Percentiles rank a stretch among this genome's conserved stretches.
Evolutionary conservation across 148 eudicot species (phyloP).

Genomic region (Suaeda aralocaspica): DNA sequence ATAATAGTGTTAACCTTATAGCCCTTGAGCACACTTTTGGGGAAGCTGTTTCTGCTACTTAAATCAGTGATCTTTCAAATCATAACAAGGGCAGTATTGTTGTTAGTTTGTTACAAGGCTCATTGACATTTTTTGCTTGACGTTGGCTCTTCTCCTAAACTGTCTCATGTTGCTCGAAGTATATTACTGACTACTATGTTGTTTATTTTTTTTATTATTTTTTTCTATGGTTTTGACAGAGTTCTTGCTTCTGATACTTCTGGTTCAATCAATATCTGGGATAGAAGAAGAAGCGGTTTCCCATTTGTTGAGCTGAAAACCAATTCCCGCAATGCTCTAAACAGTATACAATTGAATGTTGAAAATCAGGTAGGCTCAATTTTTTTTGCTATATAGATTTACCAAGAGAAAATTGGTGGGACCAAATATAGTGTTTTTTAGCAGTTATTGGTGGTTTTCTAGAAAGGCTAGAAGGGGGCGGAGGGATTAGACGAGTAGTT

Average conservation of each 20-base stretch:
- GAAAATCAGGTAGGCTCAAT: conserved; percentile 60
- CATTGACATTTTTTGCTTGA: neutral
- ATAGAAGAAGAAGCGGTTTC: conserved; percentile 62
- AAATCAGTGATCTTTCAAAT: neutral
- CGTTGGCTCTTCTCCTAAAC: neutral
- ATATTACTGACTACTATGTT: conserved; percentile 6
- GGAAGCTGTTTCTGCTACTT: neutral
- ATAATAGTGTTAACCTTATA: neutral
- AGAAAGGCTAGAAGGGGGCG: too few relatives aligned
- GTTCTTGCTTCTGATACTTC: conserved; percentile 69
- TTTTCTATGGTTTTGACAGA: conserved; percentile 35
- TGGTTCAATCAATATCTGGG: conserved; percentile 80
- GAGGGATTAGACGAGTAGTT: too few relatives aligned
- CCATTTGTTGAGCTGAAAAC: conserved; percentile 70
- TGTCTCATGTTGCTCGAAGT: conserved; percentile 14
- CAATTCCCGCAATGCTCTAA: conserved; percentile 49
- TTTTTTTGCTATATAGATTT: neutral
- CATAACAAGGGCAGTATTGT: neutral
- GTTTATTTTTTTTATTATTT: neutral
- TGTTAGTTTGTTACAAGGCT: neutral
- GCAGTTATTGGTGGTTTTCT: too few relatives aligned
- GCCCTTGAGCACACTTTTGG: neutral
- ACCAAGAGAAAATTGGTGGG: too few relatives aligned
- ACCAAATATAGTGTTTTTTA: too few relatives aligned
- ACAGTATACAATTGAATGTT: conserved; percentile 57